A percentile compares a stretch with the other conserved stretches of the same genome.
phyloP scores from a whole-genome alignment of 202 grass and related monocot species.

The Setaria viridis region DNA sequence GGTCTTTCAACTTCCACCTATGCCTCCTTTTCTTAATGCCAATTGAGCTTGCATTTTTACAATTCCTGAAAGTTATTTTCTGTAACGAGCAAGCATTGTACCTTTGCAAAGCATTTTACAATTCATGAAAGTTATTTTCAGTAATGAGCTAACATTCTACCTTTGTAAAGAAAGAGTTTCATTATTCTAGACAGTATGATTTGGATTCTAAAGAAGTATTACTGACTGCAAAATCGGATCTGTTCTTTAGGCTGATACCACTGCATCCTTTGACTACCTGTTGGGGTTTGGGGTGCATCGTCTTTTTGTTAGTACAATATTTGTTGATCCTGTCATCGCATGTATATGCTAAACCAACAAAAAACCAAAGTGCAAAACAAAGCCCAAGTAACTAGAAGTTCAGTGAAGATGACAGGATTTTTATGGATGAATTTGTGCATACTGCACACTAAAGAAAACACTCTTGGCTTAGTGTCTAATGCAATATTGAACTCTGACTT shows the following conservation, averaged over 20 bases:
- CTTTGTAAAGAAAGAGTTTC: background rate
- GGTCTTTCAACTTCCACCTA: constrained; percentile 57
- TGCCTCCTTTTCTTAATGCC: background rate
- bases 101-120: background rate
- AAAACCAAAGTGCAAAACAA: background rate
- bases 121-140: background rate
- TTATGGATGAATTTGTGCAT: background rate
- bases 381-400: constrained; percentile 9
- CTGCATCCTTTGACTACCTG: constrained; percentile 1
- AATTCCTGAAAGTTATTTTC: background rate
- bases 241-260: constrained; percentile 3
- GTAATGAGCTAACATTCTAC: background rate
- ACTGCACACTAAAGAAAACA: constrained; percentile 29
- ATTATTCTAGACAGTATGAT: constrained; percentile 15
- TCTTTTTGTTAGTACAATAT: constrained; percentile 11
- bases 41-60: constrained; percentile 11
- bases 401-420: constrained; percentile 7
- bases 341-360: background rate
- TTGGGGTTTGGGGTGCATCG: background rate
- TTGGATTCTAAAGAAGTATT: background rate
- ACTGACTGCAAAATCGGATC: background rate
- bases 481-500: constrained; percentile 19
- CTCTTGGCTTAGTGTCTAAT: constrained; percentile 12
- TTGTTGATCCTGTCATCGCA: background rate
- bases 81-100: background rate